These are phyloP conservation scores for Tricholomella constricta DNA, from an alignment of 768 basidiomycete genomes.

Conservation along the genomic window DNA sequence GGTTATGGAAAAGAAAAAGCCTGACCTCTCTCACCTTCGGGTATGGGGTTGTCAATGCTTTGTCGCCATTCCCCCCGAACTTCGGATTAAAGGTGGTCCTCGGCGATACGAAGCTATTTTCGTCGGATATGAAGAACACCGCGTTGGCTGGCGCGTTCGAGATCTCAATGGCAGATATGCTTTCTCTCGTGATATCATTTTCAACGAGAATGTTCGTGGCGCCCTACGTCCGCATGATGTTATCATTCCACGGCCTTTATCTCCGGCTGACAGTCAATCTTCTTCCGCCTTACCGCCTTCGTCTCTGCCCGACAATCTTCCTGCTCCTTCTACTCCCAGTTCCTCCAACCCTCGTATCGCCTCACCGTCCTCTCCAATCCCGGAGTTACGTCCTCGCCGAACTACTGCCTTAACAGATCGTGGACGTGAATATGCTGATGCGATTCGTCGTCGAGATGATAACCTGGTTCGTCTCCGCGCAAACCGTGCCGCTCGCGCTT, in stretches of 20 bases:
- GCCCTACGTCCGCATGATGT: conserved; percentile 15
- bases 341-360: not conserved
- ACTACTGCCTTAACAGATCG: not conserved
- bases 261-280: too few species aligned
- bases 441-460: not conserved
- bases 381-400: not conserved
- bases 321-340: not conserved
- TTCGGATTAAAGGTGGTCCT: conserved; percentile 14
- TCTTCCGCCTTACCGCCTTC: too few species aligned
- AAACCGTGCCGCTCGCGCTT: not conserved
- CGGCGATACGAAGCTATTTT: not conserved
- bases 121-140: too few species aligned
- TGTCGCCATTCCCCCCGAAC: too few species aligned
- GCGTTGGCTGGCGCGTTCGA: conserved; percentile 22
- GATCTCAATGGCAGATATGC: conserved; percentile 16
- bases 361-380: not conserved
- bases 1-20: conserved; percentile 18
- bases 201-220: too few species aligned
- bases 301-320: too few species aligned
- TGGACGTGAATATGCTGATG: too few species aligned
- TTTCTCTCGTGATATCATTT: conserved; percentile 31
- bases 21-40: too few species aligned
- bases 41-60: too few species aligned
- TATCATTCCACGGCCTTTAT: too few species aligned
- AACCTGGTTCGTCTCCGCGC: not conserved